A percentile compares a stretch with the other conserved stretches of the same genome.
Conservation (phyloP, 768 basidiomycete species). For the Podaxis sp. region DNA sequence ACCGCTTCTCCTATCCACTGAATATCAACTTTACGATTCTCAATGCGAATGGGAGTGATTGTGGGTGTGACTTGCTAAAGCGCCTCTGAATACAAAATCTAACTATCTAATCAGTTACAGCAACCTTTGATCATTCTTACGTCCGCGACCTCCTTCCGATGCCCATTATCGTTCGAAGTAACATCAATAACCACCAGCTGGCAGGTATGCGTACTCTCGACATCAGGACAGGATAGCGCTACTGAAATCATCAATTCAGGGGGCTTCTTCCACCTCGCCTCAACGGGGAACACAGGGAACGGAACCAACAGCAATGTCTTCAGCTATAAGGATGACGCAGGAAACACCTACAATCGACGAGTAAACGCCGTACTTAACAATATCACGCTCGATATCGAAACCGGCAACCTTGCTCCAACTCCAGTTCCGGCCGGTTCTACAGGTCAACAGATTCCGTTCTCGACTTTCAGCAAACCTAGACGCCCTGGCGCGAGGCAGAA, state of each 20-base stretch:
- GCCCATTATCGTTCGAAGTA: conserved; percentile 54
- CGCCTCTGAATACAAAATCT: not conserved
- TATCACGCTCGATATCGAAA: conserved; percentile 55
- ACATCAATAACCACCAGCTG: conserved; percentile 54
- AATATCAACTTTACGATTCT: conserved; percentile 38
- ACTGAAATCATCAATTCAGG: conserved; percentile 23
- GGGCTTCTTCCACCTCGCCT: conserved; percentile 43
- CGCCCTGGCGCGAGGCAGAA: not conserved
- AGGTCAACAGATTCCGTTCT: not conserved
- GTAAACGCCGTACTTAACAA: conserved; percentile 59
- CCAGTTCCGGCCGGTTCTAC: not conserved
- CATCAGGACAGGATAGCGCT: not conserved
- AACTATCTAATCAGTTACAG: conserved; percentile 34
- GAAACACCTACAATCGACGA: conserved; percentile 57
- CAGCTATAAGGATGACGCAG: conserved; percentile 49
- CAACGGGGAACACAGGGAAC: conserved; percentile 53
- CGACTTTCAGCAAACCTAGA: conserved; percentile 1
- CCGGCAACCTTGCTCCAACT: conserved; percentile 34
- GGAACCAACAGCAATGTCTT: conserved; percentile 71
- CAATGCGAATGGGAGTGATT: conserved; percentile 28
- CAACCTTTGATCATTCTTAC: conserved; percentile 66
- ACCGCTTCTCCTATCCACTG: conserved; percentile 42
- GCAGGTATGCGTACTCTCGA: conserved; percentile 37
- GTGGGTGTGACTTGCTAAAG: conserved; percentile 22
- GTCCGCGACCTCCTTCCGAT: conserved; percentile 51